phyloP scores from a whole-genome alignment of 352 stramenopile genomes.

The Globisporangium abappressorium region DNA sequence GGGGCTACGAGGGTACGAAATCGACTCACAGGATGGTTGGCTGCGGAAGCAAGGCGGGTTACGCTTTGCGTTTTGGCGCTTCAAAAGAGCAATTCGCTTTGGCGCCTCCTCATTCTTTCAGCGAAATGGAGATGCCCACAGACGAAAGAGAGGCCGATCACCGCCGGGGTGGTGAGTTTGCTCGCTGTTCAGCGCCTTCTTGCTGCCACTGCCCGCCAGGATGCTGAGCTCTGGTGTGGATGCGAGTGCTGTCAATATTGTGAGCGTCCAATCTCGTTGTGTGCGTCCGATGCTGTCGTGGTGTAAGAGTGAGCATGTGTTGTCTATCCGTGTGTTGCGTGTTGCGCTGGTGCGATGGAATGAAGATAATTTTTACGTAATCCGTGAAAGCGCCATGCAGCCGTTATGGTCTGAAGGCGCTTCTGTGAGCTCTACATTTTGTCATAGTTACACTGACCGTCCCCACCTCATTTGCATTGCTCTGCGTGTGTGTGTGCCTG shows the following conservation, averaged over 20 bases:
- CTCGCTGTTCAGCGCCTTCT: neutral
- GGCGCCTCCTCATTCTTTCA: neutral
- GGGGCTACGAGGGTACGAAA: neutral
- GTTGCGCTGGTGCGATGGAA: slow-evolving; percentile 13
- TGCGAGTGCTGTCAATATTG: neutral
- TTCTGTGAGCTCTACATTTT: slow-evolving; percentile 40
- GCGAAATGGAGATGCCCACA: neutral
- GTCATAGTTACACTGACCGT: slow-evolving; percentile 67
- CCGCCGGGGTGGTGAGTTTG: too few species aligned
- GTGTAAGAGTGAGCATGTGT: too few species aligned
- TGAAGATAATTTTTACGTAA: slow-evolving; percentile 21
- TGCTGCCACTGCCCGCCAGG: neutral
- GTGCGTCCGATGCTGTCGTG: neutral
- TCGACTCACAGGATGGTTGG: neutral
- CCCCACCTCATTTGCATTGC: slow-evolving; percentile 8
- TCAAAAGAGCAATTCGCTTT: too few species aligned
- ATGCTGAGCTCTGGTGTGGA: neutral
- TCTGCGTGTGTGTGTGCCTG: neutral
- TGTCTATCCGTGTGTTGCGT: neutral
- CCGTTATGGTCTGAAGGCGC: slow-evolving; percentile 22
- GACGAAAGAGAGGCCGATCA: neutral
- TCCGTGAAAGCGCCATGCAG: slow-evolving; percentile 20
- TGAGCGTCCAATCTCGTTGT: neutral
- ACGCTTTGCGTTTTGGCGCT: neutral
- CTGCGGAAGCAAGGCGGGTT: neutral